Evolutionary conservation across 2,329 filamentous ascomycete genomes (phyloP).

Genomic region (Pseudocercospora vitis): DNA sequence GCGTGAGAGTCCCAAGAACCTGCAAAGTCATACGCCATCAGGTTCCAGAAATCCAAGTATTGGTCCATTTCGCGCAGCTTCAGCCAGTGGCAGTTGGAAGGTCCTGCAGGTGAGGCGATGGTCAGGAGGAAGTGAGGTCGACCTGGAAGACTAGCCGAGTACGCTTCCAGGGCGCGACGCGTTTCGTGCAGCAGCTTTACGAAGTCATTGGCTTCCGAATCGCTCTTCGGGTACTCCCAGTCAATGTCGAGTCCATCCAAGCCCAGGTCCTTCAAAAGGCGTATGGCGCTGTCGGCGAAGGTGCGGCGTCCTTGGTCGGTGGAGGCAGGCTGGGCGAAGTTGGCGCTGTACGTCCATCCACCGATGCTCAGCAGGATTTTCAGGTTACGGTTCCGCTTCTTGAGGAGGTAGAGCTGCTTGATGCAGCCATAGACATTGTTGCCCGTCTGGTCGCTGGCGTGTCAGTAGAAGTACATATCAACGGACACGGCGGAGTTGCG

Average conservation of each 20-base stretch:
- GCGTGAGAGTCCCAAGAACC: conserved; percentile 74
- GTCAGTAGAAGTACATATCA: too few relatives aligned
- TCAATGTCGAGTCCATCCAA: conserved; percentile 58
- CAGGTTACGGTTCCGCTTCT: conserved; percentile 72
- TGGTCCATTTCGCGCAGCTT: conserved; percentile 44
- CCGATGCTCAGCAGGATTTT: conserved; percentile 82
- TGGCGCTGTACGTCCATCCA: conserved; percentile 75
- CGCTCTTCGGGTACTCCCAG: conserved; percentile 50
- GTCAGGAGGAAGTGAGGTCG: conserved; percentile 46
- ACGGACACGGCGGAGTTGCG: too few relatives aligned
- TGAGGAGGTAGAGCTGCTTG: conserved; percentile 74
- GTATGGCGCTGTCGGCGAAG: conserved; percentile 72
- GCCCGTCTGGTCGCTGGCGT: too few relatives aligned
- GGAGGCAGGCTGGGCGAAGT: conserved; percentile 70
- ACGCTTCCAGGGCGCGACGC: conserved; percentile 43
- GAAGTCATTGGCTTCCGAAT: conserved; percentile 43
- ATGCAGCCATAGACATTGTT: conserved; percentile 74
- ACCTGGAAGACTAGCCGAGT: conserved; percentile 38
- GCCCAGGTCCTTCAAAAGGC: conserved; percentile 75
- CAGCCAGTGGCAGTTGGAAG: conserved; percentile 45
- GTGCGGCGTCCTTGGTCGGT: conserved; percentile 60
- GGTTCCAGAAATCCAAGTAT: conserved; percentile 51
- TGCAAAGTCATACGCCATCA: conserved; percentile 59
- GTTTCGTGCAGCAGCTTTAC: conserved; percentile 43
- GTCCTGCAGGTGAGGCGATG: conserved; percentile 48